A percentile compares a stretch with the other conserved stretches of the same genome.
Conservation (phyloP, 2,329 filamentous ascomycete species). For the Pyricularia sp. region DNA sequence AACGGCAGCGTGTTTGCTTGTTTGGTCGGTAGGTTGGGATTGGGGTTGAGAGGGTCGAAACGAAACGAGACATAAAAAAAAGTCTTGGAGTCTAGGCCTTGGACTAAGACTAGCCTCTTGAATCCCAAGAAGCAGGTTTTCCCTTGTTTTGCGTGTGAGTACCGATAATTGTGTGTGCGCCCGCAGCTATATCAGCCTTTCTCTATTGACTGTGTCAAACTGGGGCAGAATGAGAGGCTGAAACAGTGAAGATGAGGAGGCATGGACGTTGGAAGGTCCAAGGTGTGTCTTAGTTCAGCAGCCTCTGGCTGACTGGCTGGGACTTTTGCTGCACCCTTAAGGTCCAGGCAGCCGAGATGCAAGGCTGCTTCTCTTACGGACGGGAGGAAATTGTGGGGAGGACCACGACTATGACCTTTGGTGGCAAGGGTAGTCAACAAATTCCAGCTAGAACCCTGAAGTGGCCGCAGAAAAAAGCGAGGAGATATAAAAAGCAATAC, state of each 20-base stretch:
- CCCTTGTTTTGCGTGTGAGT: too few relatives aligned
- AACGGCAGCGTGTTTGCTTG: neutral
- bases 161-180: too few relatives aligned
- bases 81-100: neutral
- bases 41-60: neutral
- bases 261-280: neutral
- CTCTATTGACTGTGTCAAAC: neutral
- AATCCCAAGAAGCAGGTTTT: too few relatives aligned
- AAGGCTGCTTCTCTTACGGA: neutral
- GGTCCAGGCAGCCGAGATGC: neutral
- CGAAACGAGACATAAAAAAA: neutral
- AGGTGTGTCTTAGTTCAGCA: neutral
- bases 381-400: neutral
- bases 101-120: neutral
- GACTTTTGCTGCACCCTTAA: neutral
- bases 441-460: neutral
- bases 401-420: neutral
- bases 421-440: neutral
- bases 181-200: neutral
- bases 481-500: neutral
- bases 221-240: neutral
- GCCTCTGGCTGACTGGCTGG: neutral
- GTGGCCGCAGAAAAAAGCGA: neutral
- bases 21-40: neutral
- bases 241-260: neutral